phyloP scores from a whole-genome alignment of 2,329 filamentous ascomycete species.

The Diaporthe humulicola region DNA sequence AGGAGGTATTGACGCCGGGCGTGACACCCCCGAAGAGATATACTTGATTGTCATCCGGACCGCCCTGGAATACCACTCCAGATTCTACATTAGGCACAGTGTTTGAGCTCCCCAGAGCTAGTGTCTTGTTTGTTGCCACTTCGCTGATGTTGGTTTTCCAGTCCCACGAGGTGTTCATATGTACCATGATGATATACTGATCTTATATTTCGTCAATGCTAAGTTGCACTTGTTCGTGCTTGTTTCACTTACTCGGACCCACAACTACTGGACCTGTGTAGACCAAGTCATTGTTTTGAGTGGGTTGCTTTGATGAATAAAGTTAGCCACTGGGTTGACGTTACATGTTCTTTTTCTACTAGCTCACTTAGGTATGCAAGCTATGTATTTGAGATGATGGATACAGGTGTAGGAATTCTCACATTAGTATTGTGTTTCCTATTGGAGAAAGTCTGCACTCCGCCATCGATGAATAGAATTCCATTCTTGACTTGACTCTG shows the following conservation, averaged over 20 bases:
- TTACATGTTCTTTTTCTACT: neutral
- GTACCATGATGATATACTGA: neutral
- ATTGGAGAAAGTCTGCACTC: neutral
- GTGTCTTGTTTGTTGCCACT: neutral
- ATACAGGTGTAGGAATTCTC: neutral
- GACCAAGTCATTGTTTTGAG: neutral
- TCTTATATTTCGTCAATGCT: neutral
- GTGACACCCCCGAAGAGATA: neutral
- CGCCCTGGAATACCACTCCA: neutral
- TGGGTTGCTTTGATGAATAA: neutral
- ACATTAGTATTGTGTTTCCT: neutral
- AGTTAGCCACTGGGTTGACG: neutral
- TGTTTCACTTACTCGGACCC: neutral
- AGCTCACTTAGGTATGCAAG: too few relatives aligned
- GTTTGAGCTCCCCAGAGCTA: neutral
- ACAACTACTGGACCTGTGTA: neutral
- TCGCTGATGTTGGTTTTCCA: neutral
- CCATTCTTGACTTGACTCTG: neutral
- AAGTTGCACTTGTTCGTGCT: rapidly evolving
- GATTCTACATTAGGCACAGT: neutral
- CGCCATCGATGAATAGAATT: neutral
- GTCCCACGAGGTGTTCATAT: neutral
- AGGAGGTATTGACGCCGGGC: neutral
- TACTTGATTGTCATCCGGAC: neutral
- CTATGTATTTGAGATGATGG: neutral